Percentiles rank a stretch among this genome's conserved stretches.
phyloP scores from a whole-genome alignment of 805 yeast species.

The Wickerhamiella australiensis region DNA sequence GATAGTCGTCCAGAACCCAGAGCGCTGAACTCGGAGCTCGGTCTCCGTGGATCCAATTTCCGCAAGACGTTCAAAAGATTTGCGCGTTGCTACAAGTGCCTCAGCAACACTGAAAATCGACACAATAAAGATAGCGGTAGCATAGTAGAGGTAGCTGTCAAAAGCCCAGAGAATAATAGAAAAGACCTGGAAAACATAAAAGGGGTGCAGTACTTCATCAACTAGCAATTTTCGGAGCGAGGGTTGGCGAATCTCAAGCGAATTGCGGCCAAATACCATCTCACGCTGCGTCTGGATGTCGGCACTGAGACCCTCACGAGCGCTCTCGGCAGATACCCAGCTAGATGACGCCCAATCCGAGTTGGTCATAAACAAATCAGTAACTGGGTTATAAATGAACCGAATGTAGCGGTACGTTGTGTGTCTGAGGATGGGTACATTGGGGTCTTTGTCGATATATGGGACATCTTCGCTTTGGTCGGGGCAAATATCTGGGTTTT shows the following conservation, averaged over 20 bases:
- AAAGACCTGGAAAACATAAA: conserved; percentile 87
- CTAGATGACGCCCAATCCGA: conserved; percentile 73
- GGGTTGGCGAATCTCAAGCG: conserved; percentile 65
- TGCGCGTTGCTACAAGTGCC: conserved; percentile 74
- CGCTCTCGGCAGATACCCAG: conserved; percentile 53
- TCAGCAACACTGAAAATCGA: conserved; percentile 70
- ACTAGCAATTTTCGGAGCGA: conserved; percentile 49
- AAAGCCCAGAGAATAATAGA: conserved; percentile 84
- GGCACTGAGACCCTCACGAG: conserved; percentile 53
- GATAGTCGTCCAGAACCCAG: conserved; percentile 81
- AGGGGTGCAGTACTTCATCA: conserved; percentile 90
- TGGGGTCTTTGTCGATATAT: conserved; percentile 41
- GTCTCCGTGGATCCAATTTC: conserved; percentile 65
- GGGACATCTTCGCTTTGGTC: conserved; percentile 13
- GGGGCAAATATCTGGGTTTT: conserved; percentile 8
- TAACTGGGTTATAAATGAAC: conserved; percentile 73
- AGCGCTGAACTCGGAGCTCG: conserved; percentile 79
- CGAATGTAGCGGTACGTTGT: conserved; percentile 76
- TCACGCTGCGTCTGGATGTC: conserved; percentile 55
- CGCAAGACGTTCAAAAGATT: conserved; percentile 57
- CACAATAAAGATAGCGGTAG: conserved; percentile 78
- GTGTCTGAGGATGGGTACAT: conserved; percentile 54
- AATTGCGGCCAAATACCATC: conserved; percentile 65
- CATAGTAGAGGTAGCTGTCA: conserved; percentile 89
- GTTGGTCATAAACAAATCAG: conserved; percentile 74